Percentiles rank a stretch among this genome's conserved stretches.
Conservation (phyloP, 2,329 filamentous ascomycete species). For the Diplocarpon rosae region DNA sequence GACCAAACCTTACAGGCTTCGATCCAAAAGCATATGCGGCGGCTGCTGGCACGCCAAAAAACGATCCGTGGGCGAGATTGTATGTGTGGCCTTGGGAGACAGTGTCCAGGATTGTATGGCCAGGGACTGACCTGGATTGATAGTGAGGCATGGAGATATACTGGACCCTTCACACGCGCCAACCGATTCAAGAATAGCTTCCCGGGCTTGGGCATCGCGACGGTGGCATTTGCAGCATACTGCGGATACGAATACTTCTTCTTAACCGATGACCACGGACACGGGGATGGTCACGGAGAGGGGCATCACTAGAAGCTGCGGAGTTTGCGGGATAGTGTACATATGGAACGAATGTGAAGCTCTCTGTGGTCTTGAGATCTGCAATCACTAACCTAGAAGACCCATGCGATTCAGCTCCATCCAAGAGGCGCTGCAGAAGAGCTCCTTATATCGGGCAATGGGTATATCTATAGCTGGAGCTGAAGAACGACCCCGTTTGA, state of each 20-base stretch:
- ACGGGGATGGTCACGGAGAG: conserved; percentile 44
- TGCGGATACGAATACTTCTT: conserved; percentile 85
- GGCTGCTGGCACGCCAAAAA: conserved; percentile 48
- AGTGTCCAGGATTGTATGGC: too few species aligned
- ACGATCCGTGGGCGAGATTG: conserved; percentile 58
- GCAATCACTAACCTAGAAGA: too few species aligned
- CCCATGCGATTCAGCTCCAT: too few species aligned
- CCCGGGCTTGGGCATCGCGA: conserved; percentile 85
- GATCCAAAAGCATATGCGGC: conserved; percentile 70
- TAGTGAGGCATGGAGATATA: conserved; percentile 94
- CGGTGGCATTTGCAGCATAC: conserved; percentile 83
- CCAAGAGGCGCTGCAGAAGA: too few species aligned
- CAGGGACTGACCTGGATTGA: conserved; percentile 37
- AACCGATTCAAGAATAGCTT: conserved; percentile 83
- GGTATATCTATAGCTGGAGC: too few species aligned
- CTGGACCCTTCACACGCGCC: conserved; percentile 73
- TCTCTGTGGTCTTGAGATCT: background rate
- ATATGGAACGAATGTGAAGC: conserved; percentile 26
- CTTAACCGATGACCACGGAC: conserved; percentile 56
- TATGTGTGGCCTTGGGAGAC: conserved; percentile 32
- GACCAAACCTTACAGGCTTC: conserved; percentile 82
- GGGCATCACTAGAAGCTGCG: conserved; percentile 41
- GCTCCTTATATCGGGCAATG: too few species aligned
- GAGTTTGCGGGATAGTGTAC: conserved; percentile 25
- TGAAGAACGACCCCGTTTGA: too few species aligned